phyloP scores from a whole-genome alignment of 2,329 filamentous ascomycete species.

The Neonectria sp. region DNA sequence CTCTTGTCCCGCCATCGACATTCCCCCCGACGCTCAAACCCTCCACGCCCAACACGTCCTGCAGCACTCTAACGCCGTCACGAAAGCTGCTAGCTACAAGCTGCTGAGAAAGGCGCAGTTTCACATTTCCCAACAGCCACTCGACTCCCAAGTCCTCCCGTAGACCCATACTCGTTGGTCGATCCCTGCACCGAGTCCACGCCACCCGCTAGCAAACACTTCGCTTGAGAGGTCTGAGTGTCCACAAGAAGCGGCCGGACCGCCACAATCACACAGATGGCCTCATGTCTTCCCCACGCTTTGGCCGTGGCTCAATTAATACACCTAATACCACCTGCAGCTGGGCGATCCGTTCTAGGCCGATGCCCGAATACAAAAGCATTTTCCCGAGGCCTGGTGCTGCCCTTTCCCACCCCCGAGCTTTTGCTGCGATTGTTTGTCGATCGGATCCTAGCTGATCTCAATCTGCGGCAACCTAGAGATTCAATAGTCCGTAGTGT shows the following conservation, averaged over 20 bases:
- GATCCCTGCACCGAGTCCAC: background rate
- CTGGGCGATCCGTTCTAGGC: background rate
- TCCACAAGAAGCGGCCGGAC: too few relatives aligned
- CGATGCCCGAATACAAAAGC: too few relatives aligned
- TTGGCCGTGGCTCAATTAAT: too few relatives aligned
- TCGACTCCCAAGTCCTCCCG: background rate
- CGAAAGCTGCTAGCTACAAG: too few relatives aligned
- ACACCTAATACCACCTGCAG: too few relatives aligned
- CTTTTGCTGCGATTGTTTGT: background rate
- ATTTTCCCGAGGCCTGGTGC: background rate
- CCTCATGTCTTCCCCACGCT: background rate
- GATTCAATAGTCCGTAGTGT: background rate
- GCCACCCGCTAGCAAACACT: background rate
- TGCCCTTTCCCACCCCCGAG: background rate
- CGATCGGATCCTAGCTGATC: background rate
- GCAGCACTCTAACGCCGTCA: background rate
- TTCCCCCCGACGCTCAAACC: background rate
- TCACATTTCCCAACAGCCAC: background rate
- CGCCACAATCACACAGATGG: background rate
- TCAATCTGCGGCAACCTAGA: slow-evolving; percentile 4
- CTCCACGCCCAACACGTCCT: background rate
- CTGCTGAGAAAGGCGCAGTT: too few relatives aligned
- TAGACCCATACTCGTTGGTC: background rate
- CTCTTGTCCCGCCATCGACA: background rate
- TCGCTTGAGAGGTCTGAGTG: background rate